Conservation (phyloP, 352 stramenopile species). For the Phytophthora capsici region DNA sequence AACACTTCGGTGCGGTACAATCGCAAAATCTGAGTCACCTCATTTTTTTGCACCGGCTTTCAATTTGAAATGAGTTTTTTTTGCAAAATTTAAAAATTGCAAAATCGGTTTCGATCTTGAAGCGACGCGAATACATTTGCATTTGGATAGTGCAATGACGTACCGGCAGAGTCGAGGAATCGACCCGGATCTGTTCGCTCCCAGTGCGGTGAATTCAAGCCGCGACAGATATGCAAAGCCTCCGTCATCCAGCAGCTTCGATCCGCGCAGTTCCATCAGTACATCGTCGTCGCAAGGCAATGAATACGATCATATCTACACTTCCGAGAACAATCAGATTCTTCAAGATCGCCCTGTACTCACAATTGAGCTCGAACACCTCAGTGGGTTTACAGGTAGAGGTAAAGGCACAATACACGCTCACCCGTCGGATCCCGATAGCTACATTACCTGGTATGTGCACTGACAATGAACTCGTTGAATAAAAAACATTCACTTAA, state of each 20-base stretch:
- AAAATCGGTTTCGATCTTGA: conserved; percentile 33
- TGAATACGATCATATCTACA: conserved; percentile 27
- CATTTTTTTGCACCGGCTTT: conserved; percentile 21
- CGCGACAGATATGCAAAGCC: conserved; percentile 17
- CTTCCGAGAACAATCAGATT: conserved; percentile 21
- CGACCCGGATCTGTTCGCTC: conserved; percentile 66
- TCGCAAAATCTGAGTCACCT: conserved; percentile 9
- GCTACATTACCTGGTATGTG: conserved; percentile 61
- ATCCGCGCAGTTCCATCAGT: background rate
- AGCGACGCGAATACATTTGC: conserved; percentile 18
- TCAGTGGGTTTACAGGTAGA: conserved; percentile 67
- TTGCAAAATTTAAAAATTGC: conserved; percentile 17
- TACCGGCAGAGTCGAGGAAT: conserved; percentile 43
- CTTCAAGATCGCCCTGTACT: conserved; percentile 10
- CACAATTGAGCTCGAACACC: conserved; percentile 69
- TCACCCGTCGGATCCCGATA: conserved; percentile 52
- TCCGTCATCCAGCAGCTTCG: conserved; percentile 1
- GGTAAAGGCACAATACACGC: conserved; percentile 61
- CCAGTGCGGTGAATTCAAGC: conserved; percentile 26
- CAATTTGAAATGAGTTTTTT: background rate
- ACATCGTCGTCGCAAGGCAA: conserved; percentile 14
- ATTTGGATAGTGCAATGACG: conserved; percentile 22
- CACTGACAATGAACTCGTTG: background rate
- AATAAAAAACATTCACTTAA: background rate
- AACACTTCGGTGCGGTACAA: background rate